These are phyloP conservation scores for Xylaria acuta DNA, from an alignment of 495 filamentous ascomycete genomes.

Conservation along the genomic window DNA sequence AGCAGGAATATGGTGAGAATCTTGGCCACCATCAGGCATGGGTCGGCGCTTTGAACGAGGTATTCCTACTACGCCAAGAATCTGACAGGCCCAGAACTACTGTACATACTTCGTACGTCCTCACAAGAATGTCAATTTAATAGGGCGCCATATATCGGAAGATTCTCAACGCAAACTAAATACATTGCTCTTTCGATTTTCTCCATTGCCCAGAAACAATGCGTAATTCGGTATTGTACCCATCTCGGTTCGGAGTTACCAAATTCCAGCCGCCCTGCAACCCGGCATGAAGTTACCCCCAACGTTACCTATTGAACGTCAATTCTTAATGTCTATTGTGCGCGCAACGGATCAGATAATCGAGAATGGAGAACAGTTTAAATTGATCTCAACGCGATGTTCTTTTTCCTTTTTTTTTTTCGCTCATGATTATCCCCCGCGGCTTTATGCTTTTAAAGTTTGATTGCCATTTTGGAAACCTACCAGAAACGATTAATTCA, in stretches of 20 bases:
- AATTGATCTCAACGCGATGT: not conserved
- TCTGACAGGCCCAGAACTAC: not conserved
- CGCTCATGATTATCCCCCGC: not conserved
- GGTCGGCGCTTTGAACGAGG: not conserved
- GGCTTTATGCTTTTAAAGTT: not conserved
- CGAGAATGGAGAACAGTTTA: too few relatives aligned
- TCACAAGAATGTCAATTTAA: not conserved
- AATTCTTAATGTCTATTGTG: not conserved
- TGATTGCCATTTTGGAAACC: too few relatives aligned
- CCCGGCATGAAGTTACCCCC: not conserved
- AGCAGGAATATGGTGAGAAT: not conserved
- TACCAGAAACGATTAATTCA: too few relatives aligned
- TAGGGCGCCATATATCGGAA: not conserved
- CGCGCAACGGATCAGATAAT: not conserved
- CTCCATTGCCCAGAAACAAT: not conserved
- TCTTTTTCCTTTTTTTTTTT: not conserved
- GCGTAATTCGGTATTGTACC: not conserved
- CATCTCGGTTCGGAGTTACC: slow-evolving; percentile 10
- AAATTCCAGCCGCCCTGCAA: slow-evolving; percentile 3
- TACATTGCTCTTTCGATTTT: not conserved
- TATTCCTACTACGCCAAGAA: not conserved
- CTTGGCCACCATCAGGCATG: not conserved
- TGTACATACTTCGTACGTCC: not conserved
- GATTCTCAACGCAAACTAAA: not conserved
- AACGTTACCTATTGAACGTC: slow-evolving; percentile 1